These are phyloP conservation scores for Globisporangium camurandrum DNA, from an alignment of 352 stramenopile genomes.

Conservation along the genomic window DNA sequence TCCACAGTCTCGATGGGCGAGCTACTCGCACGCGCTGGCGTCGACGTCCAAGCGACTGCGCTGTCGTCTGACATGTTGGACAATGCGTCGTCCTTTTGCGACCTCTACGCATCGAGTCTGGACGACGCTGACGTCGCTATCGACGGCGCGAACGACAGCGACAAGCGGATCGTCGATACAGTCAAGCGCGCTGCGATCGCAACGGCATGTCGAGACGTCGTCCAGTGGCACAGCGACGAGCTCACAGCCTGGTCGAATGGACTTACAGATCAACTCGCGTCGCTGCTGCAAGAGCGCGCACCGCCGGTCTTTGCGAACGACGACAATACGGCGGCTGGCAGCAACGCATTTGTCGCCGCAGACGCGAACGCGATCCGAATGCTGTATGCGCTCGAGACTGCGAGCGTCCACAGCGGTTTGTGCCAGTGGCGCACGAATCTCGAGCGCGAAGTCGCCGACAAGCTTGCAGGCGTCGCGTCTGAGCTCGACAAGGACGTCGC, in stretches of 20 bases:
- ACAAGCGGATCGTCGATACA: conserved; percentile 10
- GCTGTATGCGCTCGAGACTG: conserved; percentile 35
- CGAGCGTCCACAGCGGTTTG: conserved; percentile 45
- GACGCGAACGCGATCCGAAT: conserved; percentile 30
- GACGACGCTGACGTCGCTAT: too few relatives aligned
- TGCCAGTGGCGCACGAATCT: conserved; percentile 57
- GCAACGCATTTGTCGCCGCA: conserved; percentile 22
- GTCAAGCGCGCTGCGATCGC: conserved; percentile 31
- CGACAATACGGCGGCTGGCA: conserved; percentile 18
- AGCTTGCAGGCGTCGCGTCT: conserved; percentile 24
- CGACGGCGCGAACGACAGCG: neutral
- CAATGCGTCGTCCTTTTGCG: conserved; percentile 7
- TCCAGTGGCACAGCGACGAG: conserved; percentile 40
- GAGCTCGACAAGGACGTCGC: conserved; percentile 39
- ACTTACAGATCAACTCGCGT: conserved; percentile 35
- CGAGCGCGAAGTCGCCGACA: conserved; percentile 36
- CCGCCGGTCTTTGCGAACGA: conserved; percentile 32
- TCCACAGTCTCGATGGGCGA: conserved; percentile 48
- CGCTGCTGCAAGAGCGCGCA: conserved; percentile 38
- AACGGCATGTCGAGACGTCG: conserved; percentile 29
- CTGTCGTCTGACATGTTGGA: neutral
- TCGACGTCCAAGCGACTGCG: conserved; percentile 17
- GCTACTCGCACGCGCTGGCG: conserved; percentile 22
- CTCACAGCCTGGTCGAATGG: conserved; percentile 36
- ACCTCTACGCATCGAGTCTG: conserved; percentile 5